phyloP scores from a whole-genome alignment of 2,329 filamentous ascomycete species.

The Juglanconis sp. region DNA sequence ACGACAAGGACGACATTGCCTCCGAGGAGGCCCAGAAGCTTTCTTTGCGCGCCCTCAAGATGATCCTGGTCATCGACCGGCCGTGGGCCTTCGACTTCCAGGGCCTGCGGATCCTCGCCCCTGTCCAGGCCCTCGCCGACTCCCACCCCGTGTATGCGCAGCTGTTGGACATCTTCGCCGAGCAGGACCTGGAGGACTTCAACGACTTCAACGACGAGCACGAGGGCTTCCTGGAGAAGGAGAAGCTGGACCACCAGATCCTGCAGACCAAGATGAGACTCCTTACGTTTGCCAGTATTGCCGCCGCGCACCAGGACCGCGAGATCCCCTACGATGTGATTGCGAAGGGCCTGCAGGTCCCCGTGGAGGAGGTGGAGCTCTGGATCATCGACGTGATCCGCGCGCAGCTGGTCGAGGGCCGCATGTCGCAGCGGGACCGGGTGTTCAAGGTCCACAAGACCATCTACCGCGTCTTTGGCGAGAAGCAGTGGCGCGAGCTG shows the following conservation, averaged over 20 bases:
- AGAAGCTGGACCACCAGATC: slow-evolving; percentile 67
- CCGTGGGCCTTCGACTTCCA: slow-evolving; percentile 64
- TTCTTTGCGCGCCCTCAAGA: slow-evolving; percentile 54
- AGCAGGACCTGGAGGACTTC: slow-evolving; percentile 92
- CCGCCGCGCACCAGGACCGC: slow-evolving; percentile 78
- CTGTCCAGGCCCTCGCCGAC: slow-evolving; percentile 81
- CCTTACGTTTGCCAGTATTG: slow-evolving; percentile 85
- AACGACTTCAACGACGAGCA: slow-evolving; percentile 94
- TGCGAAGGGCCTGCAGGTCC: slow-evolving; percentile 78
- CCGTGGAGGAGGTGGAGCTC: slow-evolving; percentile 83
- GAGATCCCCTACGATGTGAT: slow-evolving; percentile 88
- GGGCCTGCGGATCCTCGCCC: slow-evolving; percentile 76
- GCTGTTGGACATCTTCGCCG: slow-evolving; percentile 90
- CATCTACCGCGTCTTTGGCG: slow-evolving; percentile 93
- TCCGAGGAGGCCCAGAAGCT: slow-evolving; percentile 60
- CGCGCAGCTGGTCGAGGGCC: slow-evolving; percentile 91
- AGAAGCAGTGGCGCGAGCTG: slow-evolving; percentile 97
- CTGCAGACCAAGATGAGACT: slow-evolving; percentile 95
- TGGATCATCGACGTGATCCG: slow-evolving; percentile 99
- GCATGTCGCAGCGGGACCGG: slow-evolving; percentile 87
- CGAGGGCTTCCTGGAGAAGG: slow-evolving; percentile 76
- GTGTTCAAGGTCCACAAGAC: slow-evolving; percentile 95
- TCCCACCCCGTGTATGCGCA: slow-evolving; percentile 84
- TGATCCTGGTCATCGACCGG: slow-evolving; percentile 49
- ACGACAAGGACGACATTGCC: slow-evolving; percentile 51